Evolutionary conservation across 805 yeast species (phyloP).

Genomic region (Wickerhamiella cacticola): DNA sequence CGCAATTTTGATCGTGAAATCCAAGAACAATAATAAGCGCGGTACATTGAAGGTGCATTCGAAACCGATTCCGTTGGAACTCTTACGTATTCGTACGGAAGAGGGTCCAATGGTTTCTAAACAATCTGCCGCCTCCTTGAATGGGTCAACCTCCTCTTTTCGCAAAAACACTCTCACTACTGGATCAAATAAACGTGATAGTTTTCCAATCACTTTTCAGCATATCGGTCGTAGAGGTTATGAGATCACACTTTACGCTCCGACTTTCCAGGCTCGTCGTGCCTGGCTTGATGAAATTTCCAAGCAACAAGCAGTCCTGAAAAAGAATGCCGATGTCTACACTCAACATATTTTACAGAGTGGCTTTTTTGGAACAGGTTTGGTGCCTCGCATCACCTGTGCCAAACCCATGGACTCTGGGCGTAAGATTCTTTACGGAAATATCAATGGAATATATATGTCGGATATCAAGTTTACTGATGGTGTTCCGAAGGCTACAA

Average conservation of each 20-base stretch:
- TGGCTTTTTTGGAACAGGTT: slow-evolving; percentile 56
- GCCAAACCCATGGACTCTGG: slow-evolving; percentile 94
- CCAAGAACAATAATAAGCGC: slow-evolving; percentile 68
- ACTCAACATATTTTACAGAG: slow-evolving; percentile 65
- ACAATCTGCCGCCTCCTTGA: not conserved
- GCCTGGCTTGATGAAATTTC: slow-evolving; percentile 69
- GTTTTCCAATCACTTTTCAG: slow-evolving; percentile 38
- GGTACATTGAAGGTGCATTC: slow-evolving; percentile 87
- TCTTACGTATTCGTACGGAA: slow-evolving; percentile 39
- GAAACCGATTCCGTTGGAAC: slow-evolving; percentile 71
- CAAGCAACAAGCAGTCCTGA: slow-evolving; percentile 62
- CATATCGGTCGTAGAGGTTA: slow-evolving; percentile 41
- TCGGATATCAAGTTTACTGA: slow-evolving; percentile 55
- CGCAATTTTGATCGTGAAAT: slow-evolving; percentile 70
- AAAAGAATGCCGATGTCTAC: slow-evolving; percentile 65
- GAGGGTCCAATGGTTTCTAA: not conserved
- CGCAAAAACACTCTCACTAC: slow-evolving; percentile 19
- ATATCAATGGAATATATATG: slow-evolving; percentile 81
- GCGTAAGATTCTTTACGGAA: slow-evolving; percentile 76
- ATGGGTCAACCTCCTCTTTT: slow-evolving; percentile 47
- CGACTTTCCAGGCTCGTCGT: slow-evolving; percentile 47
- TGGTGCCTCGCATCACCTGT: slow-evolving; percentile 59
- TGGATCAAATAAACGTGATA: slow-evolving; percentile 20
- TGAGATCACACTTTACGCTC: slow-evolving; percentile 33
- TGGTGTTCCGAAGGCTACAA: slow-evolving; percentile 19